Conservation (phyloP, 2,329 filamentous ascomycete genomes). For the Arthrobotrys megalospora region DNA sequence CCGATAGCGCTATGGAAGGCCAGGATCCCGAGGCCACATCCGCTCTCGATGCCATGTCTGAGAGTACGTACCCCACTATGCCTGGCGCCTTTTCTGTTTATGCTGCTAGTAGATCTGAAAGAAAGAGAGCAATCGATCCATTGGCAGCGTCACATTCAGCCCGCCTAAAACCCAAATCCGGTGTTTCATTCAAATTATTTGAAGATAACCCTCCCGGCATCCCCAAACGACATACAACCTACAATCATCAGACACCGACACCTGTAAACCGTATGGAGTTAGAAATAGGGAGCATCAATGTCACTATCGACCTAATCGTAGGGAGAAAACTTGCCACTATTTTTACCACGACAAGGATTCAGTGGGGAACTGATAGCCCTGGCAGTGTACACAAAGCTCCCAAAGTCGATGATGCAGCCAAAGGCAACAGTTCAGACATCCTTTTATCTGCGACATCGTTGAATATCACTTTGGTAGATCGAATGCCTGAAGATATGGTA, state of each 20-base stretch:
- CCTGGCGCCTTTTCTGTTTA: slow-evolving; percentile 76
- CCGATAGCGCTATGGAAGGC: not conserved
- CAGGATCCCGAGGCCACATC: slow-evolving; percentile 1
- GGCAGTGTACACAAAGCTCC: not conserved
- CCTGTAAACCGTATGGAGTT: slow-evolving; percentile 19
- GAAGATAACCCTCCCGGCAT: not conserved
- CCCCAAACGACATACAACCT: not conserved
- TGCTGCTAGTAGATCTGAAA: slow-evolving; percentile 63
- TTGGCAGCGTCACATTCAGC: slow-evolving; percentile 54
- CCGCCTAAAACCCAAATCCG: slow-evolving; percentile 38
- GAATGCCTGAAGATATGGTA: slow-evolving; percentile 20
- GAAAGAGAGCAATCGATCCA: slow-evolving; percentile 26
- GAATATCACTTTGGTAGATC: slow-evolving; percentile 41
- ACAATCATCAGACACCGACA: not conserved
- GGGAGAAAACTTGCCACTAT: slow-evolving; percentile 32
- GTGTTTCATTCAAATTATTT: slow-evolving; percentile 46
- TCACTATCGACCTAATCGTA: slow-evolving; percentile 33
- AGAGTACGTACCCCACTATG: slow-evolving; percentile 72
- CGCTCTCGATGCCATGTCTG: slow-evolving; percentile 66
- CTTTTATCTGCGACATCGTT: slow-evolving; percentile 31
- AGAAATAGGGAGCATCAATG: slow-evolving; percentile 37
- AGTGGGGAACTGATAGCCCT: not conserved
- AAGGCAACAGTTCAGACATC: slow-evolving; percentile 1
- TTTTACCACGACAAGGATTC: not conserved
- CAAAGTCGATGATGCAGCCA: not conserved